Conservation (phyloP, 1,139 yeast genomes). For the Meyerozyma smithsonii region DNA sequence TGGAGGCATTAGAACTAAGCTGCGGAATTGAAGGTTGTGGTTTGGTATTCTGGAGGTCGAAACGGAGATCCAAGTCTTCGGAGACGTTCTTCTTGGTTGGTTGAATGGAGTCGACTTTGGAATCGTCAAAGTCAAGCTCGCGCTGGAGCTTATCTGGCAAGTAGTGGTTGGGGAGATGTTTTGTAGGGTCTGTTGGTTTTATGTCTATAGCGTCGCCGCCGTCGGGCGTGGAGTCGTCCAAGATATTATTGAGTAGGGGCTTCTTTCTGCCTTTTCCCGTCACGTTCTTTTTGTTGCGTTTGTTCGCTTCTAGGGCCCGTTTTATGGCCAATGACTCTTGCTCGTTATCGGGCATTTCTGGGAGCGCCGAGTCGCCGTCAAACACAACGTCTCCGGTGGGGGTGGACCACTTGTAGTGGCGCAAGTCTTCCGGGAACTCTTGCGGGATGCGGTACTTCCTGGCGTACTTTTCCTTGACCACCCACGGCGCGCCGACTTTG, state of each 20-base stretch:
- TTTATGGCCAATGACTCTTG: neutral
- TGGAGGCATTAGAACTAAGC: constrained; percentile 30
- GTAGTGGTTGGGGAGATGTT: constrained; percentile 30
- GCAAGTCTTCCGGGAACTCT: constrained; percentile 51
- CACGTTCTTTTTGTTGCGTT: constrained; percentile 4
- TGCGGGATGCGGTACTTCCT: constrained; percentile 54
- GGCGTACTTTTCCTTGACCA: constrained; percentile 77
- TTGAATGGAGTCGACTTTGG: constrained; percentile 22
- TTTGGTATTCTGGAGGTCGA: constrained; percentile 37
- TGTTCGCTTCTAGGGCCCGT: constrained; percentile 5
- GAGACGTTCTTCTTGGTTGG: constrained; percentile 38
- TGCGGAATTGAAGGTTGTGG: constrained; percentile 25
- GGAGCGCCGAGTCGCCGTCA: constrained; percentile 11
- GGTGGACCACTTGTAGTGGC: constrained; percentile 36
- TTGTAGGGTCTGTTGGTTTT: constrained; percentile 1
- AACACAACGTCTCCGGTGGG: constrained; percentile 34
- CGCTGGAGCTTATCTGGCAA: constrained; percentile 28
- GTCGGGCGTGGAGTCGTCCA: constrained; percentile 3
- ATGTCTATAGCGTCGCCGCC: constrained; percentile 1
- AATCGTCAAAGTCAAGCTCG: constrained; percentile 17
- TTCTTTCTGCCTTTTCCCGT: constrained; percentile 3
- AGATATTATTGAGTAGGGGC: neutral
- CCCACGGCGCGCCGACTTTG: constrained; percentile 95
- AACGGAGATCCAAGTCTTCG: constrained; percentile 33
- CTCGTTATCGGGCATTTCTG: constrained; percentile 2